These are phyloP conservation scores for Tricholoma flavovirens DNA, from an alignment of 768 basidiomycete species.

Conservation along the genomic window DNA sequence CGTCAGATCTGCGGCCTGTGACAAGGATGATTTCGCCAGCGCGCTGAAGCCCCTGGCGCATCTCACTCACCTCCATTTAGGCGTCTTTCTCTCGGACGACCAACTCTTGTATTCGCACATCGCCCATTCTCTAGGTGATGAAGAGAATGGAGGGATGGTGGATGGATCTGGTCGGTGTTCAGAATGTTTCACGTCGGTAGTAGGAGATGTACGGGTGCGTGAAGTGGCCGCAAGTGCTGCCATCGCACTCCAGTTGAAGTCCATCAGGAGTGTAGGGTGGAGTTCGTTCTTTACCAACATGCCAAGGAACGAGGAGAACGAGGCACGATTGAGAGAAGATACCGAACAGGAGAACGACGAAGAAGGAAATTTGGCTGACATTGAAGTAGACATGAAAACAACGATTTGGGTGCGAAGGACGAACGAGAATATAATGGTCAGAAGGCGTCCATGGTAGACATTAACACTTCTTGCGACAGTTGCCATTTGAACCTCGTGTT, in stretches of 20 bases:
- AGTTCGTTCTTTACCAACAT: constrained; percentile 38
- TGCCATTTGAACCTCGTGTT: background rate
- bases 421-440: constrained; percentile 36
- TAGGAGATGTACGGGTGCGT: constrained; percentile 29
- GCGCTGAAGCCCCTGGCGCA: constrained; percentile 41
- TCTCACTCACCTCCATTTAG: constrained; percentile 49
- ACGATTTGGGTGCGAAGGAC: constrained; percentile 36
- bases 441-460: constrained; percentile 33
- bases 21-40: constrained; percentile 36
- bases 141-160: constrained; percentile 18
- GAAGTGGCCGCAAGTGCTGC: constrained; percentile 45
- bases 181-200: constrained; percentile 23
- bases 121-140: constrained; percentile 31
- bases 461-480: background rate
- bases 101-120: constrained; percentile 43
- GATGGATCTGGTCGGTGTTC: constrained; percentile 32
- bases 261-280: constrained; percentile 44
- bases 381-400: constrained; percentile 22
- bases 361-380: background rate
- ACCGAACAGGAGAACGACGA: constrained; percentile 15
- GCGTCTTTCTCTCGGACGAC: constrained; percentile 57
- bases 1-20: background rate
- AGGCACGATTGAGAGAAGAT: background rate
- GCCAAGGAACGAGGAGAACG: constrained; percentile 8
- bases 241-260: constrained; percentile 39